Base-by-base conservation (phyloP, 2,329 filamentous ascomycete genomes). In the Harringtonia aguacate region DNA sequence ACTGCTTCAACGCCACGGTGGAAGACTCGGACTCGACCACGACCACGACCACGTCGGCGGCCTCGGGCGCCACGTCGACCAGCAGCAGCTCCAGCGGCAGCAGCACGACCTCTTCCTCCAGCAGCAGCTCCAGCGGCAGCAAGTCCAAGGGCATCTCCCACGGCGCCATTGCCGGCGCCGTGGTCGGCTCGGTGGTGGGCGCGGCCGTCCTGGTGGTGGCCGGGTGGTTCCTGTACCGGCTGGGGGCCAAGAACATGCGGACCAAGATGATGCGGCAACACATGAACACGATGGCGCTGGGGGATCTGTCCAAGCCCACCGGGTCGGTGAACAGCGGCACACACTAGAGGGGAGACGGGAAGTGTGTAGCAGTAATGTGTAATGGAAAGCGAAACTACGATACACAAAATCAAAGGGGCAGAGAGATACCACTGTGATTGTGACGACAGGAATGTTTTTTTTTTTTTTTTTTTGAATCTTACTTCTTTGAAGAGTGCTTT, bases 1-100 rank as follows among this genome's bases (percentile, higher is more conserved):
- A 58, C 30, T 63, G 61, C 52, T 63, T 64, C 55, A 63, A 64
- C 46, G 57, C 58, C 20, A 64, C 59, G 3, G 24, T 30, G 15
- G 44, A 17, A 9, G 35, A 17, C 24, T 15, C 34, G 13, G 34
- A 36, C 13, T 7, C 21, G 24, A 15, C 40, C 39, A 52, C 34
- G 46, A 52, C 20, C 15, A 48, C 49, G 1, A 20, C 38, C 14
- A 31, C 28, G 34, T 14, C 30, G 13, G 44, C 45, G 22, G 36
- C 4, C 36, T 34, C 17, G 12, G 28, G 15, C 21, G 22, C 15
- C 21, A 28, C 7, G 8, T 8, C 2, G 13, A 28, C 9, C 8
- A 31, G 21, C 18, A 24, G 34, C 39, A 29, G 20, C n/a, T 21
- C 18, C 6, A 21, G 21, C 14, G 33, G 20, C 28, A 30, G 29